Percentiles rank a stretch among this genome's conserved stretches.
Evolutionary conservation across 768 basidiomycete genomes (phyloP).

Genomic region (Russula compacta): DNA sequence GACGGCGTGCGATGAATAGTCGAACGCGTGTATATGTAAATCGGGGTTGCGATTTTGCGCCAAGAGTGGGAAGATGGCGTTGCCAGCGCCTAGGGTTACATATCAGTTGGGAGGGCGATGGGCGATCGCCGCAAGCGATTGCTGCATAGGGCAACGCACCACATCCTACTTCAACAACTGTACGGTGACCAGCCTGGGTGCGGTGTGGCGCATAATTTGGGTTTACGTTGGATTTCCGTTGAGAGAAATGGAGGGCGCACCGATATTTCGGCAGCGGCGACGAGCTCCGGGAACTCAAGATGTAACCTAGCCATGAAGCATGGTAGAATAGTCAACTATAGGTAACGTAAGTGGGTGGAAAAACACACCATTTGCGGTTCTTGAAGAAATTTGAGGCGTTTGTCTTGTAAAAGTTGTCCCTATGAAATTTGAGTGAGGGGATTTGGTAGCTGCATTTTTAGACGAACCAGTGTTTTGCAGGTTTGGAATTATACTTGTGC

Average conservation of each 20-base stretch:
- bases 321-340: neutral
- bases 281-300: constrained; percentile 89
- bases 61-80: constrained; percentile 84
- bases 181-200: constrained; percentile 62
- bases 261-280: constrained; percentile 46
- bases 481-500: constrained; percentile 60
- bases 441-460: too few species aligned
- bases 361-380: constrained; percentile 73
- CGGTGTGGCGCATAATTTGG: neutral
- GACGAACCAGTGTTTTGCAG: constrained; percentile 60
- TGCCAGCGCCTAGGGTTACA: constrained; percentile 70
- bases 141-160: constrained; percentile 36
- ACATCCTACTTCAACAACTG: constrained; percentile 86
- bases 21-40: constrained; percentile 70
- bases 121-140: neutral
- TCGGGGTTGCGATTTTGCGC: constrained; percentile 74
- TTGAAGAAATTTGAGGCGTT: constrained; percentile 89
- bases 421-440: constrained; percentile 26
- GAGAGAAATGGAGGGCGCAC: neutral
- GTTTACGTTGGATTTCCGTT: neutral
- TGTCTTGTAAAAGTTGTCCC: constrained; percentile 90
- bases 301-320: constrained; percentile 48
- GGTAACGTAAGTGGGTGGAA: neutral
- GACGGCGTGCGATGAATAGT: constrained; percentile 84
- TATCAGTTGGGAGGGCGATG: too few species aligned